Evolutionary conservation across 345 rosid species (phyloP).

Genomic region (Lagerstroemia speciosa): DNA sequence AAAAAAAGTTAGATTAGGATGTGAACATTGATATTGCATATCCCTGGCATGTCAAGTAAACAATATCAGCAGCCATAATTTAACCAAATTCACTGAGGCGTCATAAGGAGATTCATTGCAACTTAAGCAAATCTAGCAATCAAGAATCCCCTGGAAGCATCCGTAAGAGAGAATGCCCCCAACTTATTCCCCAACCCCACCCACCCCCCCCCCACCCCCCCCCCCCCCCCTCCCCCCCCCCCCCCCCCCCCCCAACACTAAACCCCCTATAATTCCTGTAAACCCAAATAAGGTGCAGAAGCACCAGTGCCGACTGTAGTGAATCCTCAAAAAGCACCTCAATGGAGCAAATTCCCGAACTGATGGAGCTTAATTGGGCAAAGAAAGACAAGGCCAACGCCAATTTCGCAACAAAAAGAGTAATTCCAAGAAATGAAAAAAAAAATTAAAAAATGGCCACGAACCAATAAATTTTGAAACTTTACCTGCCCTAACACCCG

Average conservation of each 20-base stretch:
- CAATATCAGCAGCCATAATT: neutral
- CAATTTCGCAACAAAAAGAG: neutral
- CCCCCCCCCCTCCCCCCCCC: too few species aligned
- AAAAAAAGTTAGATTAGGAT: neutral
- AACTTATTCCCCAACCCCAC: too few species aligned
- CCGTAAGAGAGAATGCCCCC: neutral
- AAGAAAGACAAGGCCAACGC: neutral
- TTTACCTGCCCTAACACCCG: conserved; percentile 75
- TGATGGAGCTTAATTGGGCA: neutral
- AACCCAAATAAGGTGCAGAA: neutral
- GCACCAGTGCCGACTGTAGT: neutral
- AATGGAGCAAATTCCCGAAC: neutral
- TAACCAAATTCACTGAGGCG: neutral
- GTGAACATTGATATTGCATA: neutral
- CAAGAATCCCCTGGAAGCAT: neutral
- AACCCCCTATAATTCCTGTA: neutral
- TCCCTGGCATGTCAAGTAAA: neutral
- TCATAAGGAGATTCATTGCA: neutral
- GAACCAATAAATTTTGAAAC: neutral
- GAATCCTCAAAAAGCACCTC: neutral
- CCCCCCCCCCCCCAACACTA: too few species aligned
- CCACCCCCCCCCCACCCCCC: too few species aligned
- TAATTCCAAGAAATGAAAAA: neutral
- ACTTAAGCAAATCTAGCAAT: neutral
- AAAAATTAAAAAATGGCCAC: neutral